Evolutionary conservation across 257 asterid genomes (phyloP).

Genomic region (Gardenia jasminoides): DNA sequence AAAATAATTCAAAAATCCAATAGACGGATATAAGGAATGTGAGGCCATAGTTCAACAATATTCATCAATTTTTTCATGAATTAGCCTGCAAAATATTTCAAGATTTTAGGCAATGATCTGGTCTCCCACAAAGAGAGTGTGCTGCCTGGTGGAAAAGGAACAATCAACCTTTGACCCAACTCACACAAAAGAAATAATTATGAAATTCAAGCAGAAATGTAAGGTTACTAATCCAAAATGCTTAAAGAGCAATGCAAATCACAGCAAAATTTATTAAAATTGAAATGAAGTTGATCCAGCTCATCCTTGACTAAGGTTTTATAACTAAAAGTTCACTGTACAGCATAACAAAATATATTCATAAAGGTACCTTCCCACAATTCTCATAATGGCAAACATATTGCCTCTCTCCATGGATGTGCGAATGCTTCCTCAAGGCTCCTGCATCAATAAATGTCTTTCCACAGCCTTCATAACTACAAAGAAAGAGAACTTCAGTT

Average conservation of each 20-base stretch:
- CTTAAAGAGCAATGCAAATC: background rate
- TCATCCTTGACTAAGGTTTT: constrained; percentile 1
- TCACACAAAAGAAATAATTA: background rate
- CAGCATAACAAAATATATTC: background rate
- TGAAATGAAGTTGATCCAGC: background rate
- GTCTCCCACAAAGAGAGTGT: constrained; percentile 1
- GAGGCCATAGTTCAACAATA: background rate
- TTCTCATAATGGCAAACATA: constrained; percentile 85
- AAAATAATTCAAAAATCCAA: constrained; percentile 24
- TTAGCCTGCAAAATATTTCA: background rate
- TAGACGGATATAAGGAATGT: background rate
- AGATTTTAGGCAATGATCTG: background rate
- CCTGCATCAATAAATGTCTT: constrained; percentile 96
- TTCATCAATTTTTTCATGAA: background rate
- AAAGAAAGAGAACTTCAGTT: constrained; percentile 93
- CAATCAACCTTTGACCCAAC: background rate
- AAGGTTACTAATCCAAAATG: background rate
- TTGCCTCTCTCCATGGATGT: constrained; percentile 98
- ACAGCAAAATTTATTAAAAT: background rate
- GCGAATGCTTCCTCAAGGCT: constrained; percentile 96
- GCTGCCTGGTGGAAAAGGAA: background rate
- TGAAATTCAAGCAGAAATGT: background rate
- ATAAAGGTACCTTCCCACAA: constrained; percentile 60
- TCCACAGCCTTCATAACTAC: constrained; percentile 98
- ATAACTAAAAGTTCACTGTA: background rate